Conservation (phyloP, 2,329 filamentous ascomycete species). For the Phyllosticta citribraziliensis region DNA sequence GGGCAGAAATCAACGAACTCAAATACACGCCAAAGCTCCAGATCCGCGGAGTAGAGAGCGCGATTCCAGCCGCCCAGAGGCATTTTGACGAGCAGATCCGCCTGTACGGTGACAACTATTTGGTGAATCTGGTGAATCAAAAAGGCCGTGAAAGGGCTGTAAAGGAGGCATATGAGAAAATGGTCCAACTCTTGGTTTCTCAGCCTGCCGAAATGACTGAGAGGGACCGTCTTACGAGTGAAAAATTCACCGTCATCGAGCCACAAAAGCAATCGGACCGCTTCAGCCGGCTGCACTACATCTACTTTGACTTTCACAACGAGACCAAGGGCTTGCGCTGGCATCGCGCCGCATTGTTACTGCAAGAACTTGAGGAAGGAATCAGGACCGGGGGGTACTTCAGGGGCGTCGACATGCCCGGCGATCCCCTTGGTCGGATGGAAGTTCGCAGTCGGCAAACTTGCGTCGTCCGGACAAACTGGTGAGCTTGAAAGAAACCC, state of each 20-base stretch:
- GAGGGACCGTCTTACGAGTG: slow-evolving; percentile 56
- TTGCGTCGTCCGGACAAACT: slow-evolving; percentile 91
- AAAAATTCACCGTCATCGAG: slow-evolving; percentile 76
- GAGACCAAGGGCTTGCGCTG: slow-evolving; percentile 93
- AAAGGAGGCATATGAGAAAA: slow-evolving; percentile 88
- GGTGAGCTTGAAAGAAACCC: slow-evolving; percentile 25
- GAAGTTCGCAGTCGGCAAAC: slow-evolving; percentile 76
- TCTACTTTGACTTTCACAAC: slow-evolving; percentile 98
- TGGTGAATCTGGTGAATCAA: slow-evolving; percentile 96
- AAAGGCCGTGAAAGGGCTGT: slow-evolving; percentile 82
- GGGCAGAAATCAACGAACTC: slow-evolving; percentile 90
- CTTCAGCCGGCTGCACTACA: slow-evolving; percentile 81
- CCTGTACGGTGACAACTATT: slow-evolving; percentile 90
- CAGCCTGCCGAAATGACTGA: slow-evolving; percentile 57
- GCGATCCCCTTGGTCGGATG: slow-evolving; percentile 56
- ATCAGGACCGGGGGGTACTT: slow-evolving; percentile 81
- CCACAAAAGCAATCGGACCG: slow-evolving; percentile 48
- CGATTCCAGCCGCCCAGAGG: slow-evolving; percentile 64
- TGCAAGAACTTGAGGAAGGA: slow-evolving; percentile 70
- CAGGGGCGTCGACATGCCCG: slow-evolving; percentile 78
- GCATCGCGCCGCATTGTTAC: slow-evolving; percentile 78
- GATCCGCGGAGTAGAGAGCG: slow-evolving; percentile 73
- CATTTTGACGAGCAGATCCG: slow-evolving; percentile 93
- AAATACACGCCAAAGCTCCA: slow-evolving; percentile 87
- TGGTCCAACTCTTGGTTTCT: slow-evolving; percentile 67